Conservation (phyloP, 139 green algal genomes). For the Diplosphaera chodatii region DNA sequence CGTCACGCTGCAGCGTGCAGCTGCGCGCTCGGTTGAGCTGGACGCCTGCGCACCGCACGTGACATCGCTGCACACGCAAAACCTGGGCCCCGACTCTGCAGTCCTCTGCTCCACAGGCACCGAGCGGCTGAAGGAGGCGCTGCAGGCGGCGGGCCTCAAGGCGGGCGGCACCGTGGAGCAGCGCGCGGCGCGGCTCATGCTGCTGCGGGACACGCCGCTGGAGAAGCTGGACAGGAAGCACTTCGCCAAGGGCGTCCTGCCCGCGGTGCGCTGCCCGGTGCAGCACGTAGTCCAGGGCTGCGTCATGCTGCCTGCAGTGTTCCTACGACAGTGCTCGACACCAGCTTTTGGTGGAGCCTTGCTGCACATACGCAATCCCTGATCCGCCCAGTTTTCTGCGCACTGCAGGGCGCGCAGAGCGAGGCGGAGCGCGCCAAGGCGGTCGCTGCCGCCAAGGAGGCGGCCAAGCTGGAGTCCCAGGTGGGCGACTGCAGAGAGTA, state of each 20-base stretch:
- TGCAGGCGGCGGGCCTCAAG: slow-evolving; percentile 84
- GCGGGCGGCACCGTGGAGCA: slow-evolving; percentile 82
- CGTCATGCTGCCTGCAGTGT: too few species aligned
- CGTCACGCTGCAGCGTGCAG: too few species aligned
- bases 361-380: too few species aligned
- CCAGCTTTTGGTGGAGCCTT: too few species aligned
- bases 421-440: background rate
- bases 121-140: slow-evolving; percentile 72
- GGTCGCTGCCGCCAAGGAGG: slow-evolving; percentile 5
- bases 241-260: slow-evolving; percentile 64
- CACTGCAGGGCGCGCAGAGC: slow-evolving; percentile 1
- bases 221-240: slow-evolving; percentile 61
- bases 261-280: slow-evolving; percentile 25
- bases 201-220: slow-evolving; percentile 52
- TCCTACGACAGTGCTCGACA: too few species aligned
- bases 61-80: too few species aligned
- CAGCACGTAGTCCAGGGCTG: too few species aligned
- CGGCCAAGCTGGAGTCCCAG: slow-evolving; percentile 36
- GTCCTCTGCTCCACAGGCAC: slow-evolving; percentile 38
- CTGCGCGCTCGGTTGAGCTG: too few species aligned
- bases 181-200: slow-evolving; percentile 78
- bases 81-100: too few species aligned
- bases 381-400: too few species aligned
- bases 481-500: too few species aligned
- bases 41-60: too few species aligned